Evolutionary conservation across 1,284 basidiomycete species (phyloP).

Genomic region (Polyporus tsugae): DNA sequence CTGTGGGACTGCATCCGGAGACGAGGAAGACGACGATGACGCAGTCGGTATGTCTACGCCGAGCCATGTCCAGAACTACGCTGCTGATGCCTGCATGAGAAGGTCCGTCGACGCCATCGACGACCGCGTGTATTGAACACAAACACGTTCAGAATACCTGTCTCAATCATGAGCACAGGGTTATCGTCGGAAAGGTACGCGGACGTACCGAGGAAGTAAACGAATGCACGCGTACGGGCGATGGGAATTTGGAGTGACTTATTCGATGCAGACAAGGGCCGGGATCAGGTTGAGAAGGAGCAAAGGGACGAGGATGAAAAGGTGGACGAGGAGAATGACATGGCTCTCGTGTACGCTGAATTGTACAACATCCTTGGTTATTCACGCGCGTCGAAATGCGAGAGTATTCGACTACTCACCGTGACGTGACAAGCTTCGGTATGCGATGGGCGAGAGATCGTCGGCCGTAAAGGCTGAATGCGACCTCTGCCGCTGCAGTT

Average conservation of each 20-base stretch:
- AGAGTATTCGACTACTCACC: background rate
- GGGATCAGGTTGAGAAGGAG: background rate
- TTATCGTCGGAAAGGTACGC: too few relatives aligned
- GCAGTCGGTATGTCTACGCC: background rate
- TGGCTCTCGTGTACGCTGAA: background rate
- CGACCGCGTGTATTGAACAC: too few relatives aligned
- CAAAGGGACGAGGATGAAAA: background rate
- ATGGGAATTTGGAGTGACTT: constrained; percentile 18
- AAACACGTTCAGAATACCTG: too few relatives aligned
- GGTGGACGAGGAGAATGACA: background rate
- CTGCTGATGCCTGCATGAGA: too few relatives aligned
- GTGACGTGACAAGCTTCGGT: background rate
- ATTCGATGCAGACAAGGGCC: constrained; percentile 6
- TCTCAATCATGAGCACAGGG: too few relatives aligned
- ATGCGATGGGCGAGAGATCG: background rate
- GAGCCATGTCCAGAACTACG: background rate
- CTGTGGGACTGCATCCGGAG: background rate
- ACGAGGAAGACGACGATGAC: background rate
- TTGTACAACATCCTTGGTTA: background rate
- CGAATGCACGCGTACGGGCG: too few relatives aligned
- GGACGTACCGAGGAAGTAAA: background rate
- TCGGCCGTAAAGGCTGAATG: background rate
- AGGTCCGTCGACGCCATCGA: too few relatives aligned
- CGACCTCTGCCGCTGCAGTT: background rate
- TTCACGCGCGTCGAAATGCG: background rate